A percentile compares a stretch with the other conserved stretches of the same genome.
phyloP scores from a whole-genome alignment of 2,329 filamentous ascomycete species.

The Alternaria solani region DNA sequence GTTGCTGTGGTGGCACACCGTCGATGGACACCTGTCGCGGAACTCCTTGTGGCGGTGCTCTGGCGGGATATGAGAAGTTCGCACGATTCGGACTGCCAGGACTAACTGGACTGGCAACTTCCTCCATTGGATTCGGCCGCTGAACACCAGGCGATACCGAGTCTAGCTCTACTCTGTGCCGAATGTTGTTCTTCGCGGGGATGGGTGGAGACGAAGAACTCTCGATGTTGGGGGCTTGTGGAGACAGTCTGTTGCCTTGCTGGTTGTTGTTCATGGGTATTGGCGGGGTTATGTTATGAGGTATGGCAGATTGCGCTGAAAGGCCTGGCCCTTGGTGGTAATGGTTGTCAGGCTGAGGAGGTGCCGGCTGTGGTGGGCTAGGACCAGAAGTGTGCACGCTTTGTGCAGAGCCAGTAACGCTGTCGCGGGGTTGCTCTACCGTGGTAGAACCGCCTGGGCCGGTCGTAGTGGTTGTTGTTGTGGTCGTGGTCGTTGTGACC shows the following conservation, averaged over 20 bases:
- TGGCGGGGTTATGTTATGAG: constrained; percentile 14
- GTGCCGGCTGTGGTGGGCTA: constrained; percentile 43
- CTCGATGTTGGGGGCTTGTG: constrained; percentile 18
- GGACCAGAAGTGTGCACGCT: constrained; percentile 46
- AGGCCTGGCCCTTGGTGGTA: constrained; percentile 22
- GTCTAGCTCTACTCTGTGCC: constrained; percentile 46
- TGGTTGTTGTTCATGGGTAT: constrained; percentile 8
- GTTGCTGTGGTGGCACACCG: constrained; percentile 16
- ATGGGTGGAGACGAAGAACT: constrained; percentile 41
- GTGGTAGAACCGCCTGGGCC: constrained; percentile 46
- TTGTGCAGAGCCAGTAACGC: constrained; percentile 26
- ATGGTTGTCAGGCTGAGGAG: constrained; percentile 25
- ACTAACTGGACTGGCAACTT: constrained; percentile 34
- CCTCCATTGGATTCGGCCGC: constrained; percentile 43
- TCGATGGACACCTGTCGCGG: constrained; percentile 36
- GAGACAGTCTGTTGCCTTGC: constrained; percentile 10
- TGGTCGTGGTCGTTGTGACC: constrained; percentile 48
- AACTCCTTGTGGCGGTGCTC: constrained; percentile 43
- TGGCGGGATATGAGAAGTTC: constrained; percentile 49
- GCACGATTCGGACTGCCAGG: constrained; percentile 40
- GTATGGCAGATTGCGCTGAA: constrained; percentile 24
- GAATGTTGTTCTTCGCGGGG: constrained; percentile 47
- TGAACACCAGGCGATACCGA: constrained; percentile 45
- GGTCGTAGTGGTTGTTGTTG: constrained; percentile 48
- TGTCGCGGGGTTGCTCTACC: constrained; percentile 38